phyloP scores from a whole-genome alignment of 495 filamentous ascomycete genomes.

The Letharia lupina region DNA sequence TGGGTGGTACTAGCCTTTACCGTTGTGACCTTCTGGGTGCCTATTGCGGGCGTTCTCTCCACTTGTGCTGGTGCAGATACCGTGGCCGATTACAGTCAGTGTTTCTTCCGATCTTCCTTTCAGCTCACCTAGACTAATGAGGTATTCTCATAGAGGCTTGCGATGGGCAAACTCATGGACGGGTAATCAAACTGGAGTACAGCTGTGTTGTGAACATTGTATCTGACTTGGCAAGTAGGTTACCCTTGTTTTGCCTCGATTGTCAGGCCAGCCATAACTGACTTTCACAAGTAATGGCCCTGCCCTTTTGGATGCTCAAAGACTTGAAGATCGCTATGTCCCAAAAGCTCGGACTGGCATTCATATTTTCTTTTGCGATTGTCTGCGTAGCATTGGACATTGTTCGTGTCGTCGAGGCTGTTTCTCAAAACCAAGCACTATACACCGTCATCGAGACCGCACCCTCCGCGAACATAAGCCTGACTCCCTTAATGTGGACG shows the following conservation, averaged over 20 bases:
- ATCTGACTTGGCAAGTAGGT: slow-evolving; percentile 16
- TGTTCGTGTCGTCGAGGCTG: slow-evolving; percentile 8
- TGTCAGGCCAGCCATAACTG: background rate
- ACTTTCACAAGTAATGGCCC: slow-evolving; percentile 11
- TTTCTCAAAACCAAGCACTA: slow-evolving; percentile 5
- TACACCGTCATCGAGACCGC: slow-evolving; percentile 8
- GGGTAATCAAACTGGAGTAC: slow-evolving; percentile 8
- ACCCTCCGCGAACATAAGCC: too few relatives aligned
- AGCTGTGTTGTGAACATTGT: slow-evolving; percentile 7
- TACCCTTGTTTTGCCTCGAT: background rate
- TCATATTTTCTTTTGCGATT: slow-evolving; percentile 11
- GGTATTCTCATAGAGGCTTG: background rate
- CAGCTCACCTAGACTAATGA: background rate
- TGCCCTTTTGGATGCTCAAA: slow-evolving; percentile 8
- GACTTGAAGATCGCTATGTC: background rate
- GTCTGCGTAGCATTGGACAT: slow-evolving; percentile 13
- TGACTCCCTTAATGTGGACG: too few relatives aligned
- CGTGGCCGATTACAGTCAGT: slow-evolving; percentile 11
- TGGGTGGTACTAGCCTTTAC: slow-evolving; percentile 12
- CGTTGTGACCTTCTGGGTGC: slow-evolving; percentile 10
- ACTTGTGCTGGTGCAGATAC: slow-evolving; percentile 10
- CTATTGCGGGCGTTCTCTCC: slow-evolving; percentile 9
- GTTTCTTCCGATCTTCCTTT: background rate
- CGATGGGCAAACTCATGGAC: slow-evolving; percentile 4
- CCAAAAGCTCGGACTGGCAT: slow-evolving; percentile 15